A percentile compares a stretch with the other conserved stretches of the same genome.
These are phyloP conservation scores for Hymenoscyphus infarciens DNA, from an alignment of 2,329 filamentous ascomycete species.

Conservation along the genomic window DNA sequence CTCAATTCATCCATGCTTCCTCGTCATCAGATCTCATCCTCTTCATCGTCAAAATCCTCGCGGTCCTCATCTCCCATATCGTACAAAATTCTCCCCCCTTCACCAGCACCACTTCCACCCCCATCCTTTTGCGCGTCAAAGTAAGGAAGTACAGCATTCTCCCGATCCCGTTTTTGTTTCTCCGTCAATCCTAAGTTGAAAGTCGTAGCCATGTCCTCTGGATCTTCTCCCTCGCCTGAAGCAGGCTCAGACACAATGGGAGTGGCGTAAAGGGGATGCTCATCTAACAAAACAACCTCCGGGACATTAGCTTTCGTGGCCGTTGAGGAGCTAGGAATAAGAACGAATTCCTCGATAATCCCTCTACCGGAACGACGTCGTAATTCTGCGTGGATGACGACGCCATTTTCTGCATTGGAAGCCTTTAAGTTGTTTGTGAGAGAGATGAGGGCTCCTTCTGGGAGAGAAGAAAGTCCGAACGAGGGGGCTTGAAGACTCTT, in stretches of 20 bases:
- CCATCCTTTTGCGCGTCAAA: constrained; percentile 89
- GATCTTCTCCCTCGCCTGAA: constrained; percentile 37
- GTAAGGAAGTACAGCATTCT: constrained; percentile 89
- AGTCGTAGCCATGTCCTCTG: constrained; percentile 63
- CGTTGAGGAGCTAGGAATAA: constrained; percentile 35
- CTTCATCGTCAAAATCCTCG: constrained; percentile 94
- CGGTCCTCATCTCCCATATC: constrained; percentile 97
- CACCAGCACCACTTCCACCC: constrained; percentile 63
- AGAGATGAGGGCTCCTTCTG: constrained; percentile 70
- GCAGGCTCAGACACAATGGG: constrained; percentile 34
- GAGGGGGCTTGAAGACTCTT: constrained; percentile 70
- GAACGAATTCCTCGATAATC: constrained; percentile 56
- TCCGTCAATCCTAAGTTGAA: constrained; percentile 87
- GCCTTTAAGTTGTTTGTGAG: constrained; percentile 36
- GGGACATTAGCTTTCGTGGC: constrained; percentile 2
- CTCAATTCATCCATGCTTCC: not conserved
- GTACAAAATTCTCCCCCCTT: constrained; percentile 90
- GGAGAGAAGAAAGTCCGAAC: constrained; percentile 73
- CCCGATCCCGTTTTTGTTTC: constrained; percentile 80
- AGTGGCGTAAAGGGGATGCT: constrained; percentile 67
- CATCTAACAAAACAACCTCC: constrained; percentile 58
- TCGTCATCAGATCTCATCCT: constrained; percentile 42
- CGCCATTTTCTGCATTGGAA: constrained; percentile 35
- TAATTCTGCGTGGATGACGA: constrained; percentile 78
- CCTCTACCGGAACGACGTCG: constrained; percentile 55